Evolutionary conservation across 1,284 basidiomycete genomes (phyloP), one percentile per base, ranked within the genome.

Genomic region (Microbotryomycetes sp.): DNA sequence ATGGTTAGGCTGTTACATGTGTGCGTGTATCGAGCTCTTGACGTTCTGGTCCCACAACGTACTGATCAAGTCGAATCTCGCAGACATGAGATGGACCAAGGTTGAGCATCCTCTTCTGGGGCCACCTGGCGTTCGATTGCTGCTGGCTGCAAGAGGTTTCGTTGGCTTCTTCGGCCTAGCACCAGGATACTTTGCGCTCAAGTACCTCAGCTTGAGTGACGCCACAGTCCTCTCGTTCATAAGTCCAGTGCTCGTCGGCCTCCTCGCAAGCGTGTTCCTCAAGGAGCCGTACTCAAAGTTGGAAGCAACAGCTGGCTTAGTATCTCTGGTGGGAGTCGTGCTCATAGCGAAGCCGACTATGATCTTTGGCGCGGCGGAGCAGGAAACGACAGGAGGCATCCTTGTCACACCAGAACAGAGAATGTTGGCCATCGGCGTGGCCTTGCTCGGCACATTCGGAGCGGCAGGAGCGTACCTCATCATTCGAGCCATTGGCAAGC

Each of bases 141-240:
- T 67, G 12, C 63, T 73, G 1, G 58, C 58, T 6, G 23, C 65
- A 2, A 67, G 71, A 9, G 71, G 71, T 6, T 58, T 70, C 56
- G 58, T 70, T 15, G 71, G 71, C 1, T 71, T 76, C 63, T 70
- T 75, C 53, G 76, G 68, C 3, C 67, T 74, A 29, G 70, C 54
- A 61, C 64, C 54, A 0, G 56, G 68, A 2, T 75, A 74, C 69
- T 73, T 65, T 36, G 69, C 73, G n/a, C 61, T 76, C 1, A 68
- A 70, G 31, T 76, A 72, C 52, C 65, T 76, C 5, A 70, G 69
- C 7, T 66, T 76, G 3, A 64, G 71, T 26, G 75, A 76, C 59
- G 72, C 74, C 0, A 75, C 74, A 5, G 71, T 73, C 9, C 66
- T 76, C 54, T 70, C 70, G 19, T 76, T 76, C 60, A 58, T 76